Conservation (phyloP, 305 asterid genomes). For the Fraxinus floribunda region DNA sequence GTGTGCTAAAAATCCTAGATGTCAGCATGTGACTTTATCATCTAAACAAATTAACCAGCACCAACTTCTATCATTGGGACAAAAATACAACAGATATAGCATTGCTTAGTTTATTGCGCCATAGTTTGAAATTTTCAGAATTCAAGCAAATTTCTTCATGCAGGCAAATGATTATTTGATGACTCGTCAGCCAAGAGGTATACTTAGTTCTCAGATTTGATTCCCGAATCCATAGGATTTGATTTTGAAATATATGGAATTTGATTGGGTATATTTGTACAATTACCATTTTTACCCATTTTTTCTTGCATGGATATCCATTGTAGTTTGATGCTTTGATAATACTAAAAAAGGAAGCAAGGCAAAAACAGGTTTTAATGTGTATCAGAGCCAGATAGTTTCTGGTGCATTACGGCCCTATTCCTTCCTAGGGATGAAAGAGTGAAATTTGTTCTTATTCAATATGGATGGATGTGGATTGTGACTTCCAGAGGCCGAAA, state of each 20-base stretch:
- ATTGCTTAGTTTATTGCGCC: neutral
- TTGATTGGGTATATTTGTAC: neutral
- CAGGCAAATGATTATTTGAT: neutral
- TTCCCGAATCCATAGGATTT: neutral
- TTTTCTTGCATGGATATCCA: neutral
- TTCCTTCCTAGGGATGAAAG: neutral
- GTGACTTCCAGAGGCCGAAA: neutral
- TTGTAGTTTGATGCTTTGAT: neutral
- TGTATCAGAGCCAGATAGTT: neutral
- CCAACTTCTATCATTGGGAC: neutral
- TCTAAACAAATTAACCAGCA: neutral
- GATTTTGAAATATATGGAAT: neutral
- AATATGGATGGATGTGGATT: neutral
- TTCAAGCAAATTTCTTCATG: neutral
- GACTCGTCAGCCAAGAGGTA: neutral
- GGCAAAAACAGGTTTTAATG: neutral
- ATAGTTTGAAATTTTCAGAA: neutral
- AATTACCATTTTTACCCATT: neutral
- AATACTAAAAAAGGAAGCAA: neutral
- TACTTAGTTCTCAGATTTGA: neutral
- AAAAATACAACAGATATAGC: neutral
- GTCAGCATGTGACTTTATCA: neutral
- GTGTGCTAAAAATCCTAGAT: neutral
- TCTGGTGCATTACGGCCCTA: neutral
- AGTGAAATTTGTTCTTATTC: neutral